A percentile compares a stretch with the other conserved stretches of the same genome.
Evolutionary conservation across 768 basidiomycete genomes (phyloP).

Genomic region (Clitopilus passeckerianus): DNA sequence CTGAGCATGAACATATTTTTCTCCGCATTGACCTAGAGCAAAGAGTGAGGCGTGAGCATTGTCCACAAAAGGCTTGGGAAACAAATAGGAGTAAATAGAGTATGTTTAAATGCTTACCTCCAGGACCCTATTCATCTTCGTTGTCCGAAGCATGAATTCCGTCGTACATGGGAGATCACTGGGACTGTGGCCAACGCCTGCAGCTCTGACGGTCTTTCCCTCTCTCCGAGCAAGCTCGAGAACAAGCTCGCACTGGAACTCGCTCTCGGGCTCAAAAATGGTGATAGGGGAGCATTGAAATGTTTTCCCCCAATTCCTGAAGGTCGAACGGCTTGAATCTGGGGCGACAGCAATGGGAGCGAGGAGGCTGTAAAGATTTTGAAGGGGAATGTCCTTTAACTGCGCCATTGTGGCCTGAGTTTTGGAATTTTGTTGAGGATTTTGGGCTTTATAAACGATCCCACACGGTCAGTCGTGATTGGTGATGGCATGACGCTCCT

Average conservation of each 20-base stretch:
- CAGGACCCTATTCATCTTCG: constrained; percentile 63
- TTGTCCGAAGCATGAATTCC: constrained; percentile 81
- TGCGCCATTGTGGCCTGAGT: not conserved
- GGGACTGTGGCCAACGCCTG: constrained; percentile 90
- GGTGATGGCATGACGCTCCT: constrained; percentile 12
- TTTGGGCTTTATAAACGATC: constrained; percentile 31
- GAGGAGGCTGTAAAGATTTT: constrained; percentile 48
- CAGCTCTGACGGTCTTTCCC: constrained; percentile 67
- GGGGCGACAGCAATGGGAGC: constrained; percentile 48
- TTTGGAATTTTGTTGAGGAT: constrained; percentile 2
- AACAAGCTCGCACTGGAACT: constrained; percentile 65
- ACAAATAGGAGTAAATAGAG: constrained; percentile 15
- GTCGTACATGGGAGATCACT: constrained; percentile 90
- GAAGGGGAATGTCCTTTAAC: constrained; percentile 31
- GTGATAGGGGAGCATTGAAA: constrained; percentile 65
- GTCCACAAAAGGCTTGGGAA: constrained; percentile 7
- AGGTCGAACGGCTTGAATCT: constrained; percentile 34
- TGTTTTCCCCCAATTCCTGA: constrained; percentile 86
- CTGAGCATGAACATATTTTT: constrained; percentile 67
- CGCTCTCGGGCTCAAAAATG: constrained; percentile 72
- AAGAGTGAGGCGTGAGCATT: constrained; percentile 10
- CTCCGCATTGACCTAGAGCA: constrained; percentile 59
- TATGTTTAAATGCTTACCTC: constrained; percentile 53
- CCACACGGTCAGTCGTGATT: constrained; percentile 13
- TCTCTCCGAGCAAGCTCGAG: constrained; percentile 79